Percentiles rank a stretch among this genome's conserved stretches.
Evolutionary conservation across 495 filamentous ascomycete genomes (phyloP).

Genomic region (Immersiella caudata): DNA sequence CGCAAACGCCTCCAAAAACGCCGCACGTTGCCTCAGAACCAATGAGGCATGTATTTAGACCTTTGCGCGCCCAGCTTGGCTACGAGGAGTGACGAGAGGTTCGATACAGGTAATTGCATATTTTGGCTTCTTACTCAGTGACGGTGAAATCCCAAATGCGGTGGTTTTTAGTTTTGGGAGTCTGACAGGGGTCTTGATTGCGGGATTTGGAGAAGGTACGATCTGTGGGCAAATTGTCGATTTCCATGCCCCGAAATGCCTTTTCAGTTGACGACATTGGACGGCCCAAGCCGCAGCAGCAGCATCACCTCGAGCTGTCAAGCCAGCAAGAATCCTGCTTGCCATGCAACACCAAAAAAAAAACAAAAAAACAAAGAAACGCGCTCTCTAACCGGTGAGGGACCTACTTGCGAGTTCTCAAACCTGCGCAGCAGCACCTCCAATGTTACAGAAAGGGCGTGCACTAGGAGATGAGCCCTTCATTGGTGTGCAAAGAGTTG

Average conservation of each 20-base stretch:
- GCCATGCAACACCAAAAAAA: constrained; percentile 13
- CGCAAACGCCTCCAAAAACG: background rate
- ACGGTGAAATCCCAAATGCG: background rate
- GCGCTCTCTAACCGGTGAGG: background rate
- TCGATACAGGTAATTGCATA: background rate
- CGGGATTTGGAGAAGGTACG: constrained; percentile 20
- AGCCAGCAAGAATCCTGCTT: constrained; percentile 16
- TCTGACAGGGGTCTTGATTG: constrained; percentile 16
- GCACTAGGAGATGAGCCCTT: background rate
- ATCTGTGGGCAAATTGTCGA: constrained; percentile 31
- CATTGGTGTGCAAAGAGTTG: background rate
- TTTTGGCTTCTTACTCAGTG: background rate
- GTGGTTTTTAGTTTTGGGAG: background rate
- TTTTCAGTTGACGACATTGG: constrained; percentile 10
- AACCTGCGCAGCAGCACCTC: background rate
- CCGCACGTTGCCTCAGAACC: background rate
- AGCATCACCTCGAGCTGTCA: constrained; percentile 2
- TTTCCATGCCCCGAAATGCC: constrained; percentile 9
- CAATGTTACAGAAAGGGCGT: background rate
- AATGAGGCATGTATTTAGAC: background rate
- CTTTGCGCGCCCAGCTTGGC: background rate
- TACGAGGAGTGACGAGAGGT: background rate
- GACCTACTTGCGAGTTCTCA: background rate
- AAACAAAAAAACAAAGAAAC: background rate
- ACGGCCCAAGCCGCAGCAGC: constrained; percentile 7